Evolutionary conservation across 2,329 filamentous ascomycete species (phyloP), one percentile per base, ranked within the genome.

Genomic region (Sporothrix schenckii): DNA sequence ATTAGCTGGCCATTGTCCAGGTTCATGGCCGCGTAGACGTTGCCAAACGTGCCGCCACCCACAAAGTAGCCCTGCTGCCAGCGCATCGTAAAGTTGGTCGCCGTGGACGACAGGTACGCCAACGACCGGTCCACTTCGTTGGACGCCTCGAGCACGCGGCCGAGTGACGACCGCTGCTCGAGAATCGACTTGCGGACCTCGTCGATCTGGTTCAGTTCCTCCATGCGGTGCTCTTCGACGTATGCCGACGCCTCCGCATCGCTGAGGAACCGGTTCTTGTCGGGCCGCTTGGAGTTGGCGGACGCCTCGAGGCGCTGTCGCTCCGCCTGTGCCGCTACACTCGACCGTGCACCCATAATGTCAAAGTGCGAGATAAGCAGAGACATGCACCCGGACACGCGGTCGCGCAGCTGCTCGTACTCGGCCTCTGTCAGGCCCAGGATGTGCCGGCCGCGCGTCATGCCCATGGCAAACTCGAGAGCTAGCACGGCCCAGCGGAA

Each of bases 31-130:
- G 93, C 93, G 77, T 99, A 99, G 13, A 99, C 95, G 68, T 94
- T 97, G 73, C 95, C 95, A 80, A 99, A 99, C 0, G 94, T 97
- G 74, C 95, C 95, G 68, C 95, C 94, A 66, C 95, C 95, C 56
- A 99, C 93, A 78, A 96, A 99, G 76, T 97, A 93, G n/a, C 95
- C 95, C 83, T 97, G 95, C 79, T 98, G 95, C 95, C 95, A 99
- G 73, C 95, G 90, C 81, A 98, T 88, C 58, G 92, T 97, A 71
- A 98, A 92, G 78, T 98, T 98, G 27, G 93, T 97, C 16, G 94
- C 93, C 53, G 93, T 96, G 0, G 94, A 95, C 2, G 94, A 97
- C 21, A 99, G 87, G 77, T 94, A 96, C 1, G 94, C 96, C 53
- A 99, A 86, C 39, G 94, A 97, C 68, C 94, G 91, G 80, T 99